Conservation (phyloP, 1,284 basidiomycete species). For the Malassezia brasiliensis region DNA sequence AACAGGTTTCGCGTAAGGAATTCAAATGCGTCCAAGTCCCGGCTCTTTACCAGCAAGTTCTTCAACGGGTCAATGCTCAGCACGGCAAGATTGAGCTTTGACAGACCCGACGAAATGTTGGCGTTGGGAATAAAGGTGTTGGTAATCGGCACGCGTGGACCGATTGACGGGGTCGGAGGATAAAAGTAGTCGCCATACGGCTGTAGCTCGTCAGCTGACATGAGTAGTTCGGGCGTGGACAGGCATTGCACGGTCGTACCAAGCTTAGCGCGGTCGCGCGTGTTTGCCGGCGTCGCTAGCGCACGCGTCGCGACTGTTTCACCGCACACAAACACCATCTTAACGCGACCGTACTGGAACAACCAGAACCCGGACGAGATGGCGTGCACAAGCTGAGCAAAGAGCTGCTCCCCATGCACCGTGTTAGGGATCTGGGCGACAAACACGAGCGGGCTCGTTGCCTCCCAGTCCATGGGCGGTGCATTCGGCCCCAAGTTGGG, state of each 20-base stretch:
- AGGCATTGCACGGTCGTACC: conserved; percentile 30
- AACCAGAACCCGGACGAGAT: conserved; percentile 37
- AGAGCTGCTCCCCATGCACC: conserved; percentile 45
- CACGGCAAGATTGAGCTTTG: conserved; percentile 26
- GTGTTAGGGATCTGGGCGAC: conserved; percentile 42
- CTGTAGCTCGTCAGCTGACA: conserved; percentile 19
- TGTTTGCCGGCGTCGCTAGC: conserved; percentile 24
- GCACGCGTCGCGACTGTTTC: conserved; percentile 31
- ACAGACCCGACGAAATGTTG: conserved; percentile 27
- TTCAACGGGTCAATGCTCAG: conserved; percentile 31
- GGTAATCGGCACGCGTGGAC: conserved; percentile 27
- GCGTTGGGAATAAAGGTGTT: conserved; percentile 26
- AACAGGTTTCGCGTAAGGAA: conserved; percentile 41
- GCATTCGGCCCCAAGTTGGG: conserved; percentile 7
- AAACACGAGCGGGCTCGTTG: conserved; percentile 27
- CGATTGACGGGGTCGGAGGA: conserved; percentile 27
- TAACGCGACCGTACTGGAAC: conserved; percentile 34
- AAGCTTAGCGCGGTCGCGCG: conserved; percentile 26
- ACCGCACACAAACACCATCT: conserved; percentile 35
- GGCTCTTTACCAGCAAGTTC: conserved; percentile 20
- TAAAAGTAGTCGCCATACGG: conserved; percentile 32
- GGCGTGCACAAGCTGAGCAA: conserved; percentile 36
- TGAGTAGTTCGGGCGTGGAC: conserved; percentile 19
- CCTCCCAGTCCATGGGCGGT: conserved; percentile 17
- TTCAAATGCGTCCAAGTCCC: conserved; percentile 38